Evolutionary conservation across 345 rosid genomes (phyloP).

Genomic region (Eucalyptus fibrosa): DNA sequence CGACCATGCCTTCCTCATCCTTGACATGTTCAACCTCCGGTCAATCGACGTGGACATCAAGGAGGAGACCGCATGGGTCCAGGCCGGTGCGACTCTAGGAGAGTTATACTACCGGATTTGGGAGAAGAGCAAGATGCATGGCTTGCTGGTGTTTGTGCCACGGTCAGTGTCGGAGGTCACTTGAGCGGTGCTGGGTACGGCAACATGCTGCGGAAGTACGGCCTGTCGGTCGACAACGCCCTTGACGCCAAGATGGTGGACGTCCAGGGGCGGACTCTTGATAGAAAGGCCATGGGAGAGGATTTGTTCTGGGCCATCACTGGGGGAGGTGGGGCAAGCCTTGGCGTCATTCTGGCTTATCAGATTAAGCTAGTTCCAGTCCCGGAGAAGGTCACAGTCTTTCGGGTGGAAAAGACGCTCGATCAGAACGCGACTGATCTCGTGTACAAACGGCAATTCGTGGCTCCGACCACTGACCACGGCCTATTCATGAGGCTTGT

Average conservation of each 20-base stretch:
- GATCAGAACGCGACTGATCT: too few species aligned
- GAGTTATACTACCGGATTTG: slow-evolving; percentile 30
- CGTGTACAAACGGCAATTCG: too few species aligned
- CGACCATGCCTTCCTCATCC: slow-evolving; percentile 15
- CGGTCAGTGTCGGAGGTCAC: slow-evolving; percentile 43
- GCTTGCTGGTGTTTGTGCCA: slow-evolving; percentile 28
- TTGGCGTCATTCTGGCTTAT: background rate
- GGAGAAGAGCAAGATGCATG: slow-evolving; percentile 28
- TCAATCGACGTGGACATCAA: slow-evolving; percentile 12
- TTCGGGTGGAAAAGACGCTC: too few species aligned
- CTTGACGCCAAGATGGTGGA: slow-evolving; percentile 20
- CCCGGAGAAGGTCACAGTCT: too few species aligned
- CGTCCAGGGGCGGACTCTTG: too few species aligned
- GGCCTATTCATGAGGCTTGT: background rate
- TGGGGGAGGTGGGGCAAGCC: slow-evolving; percentile 41
- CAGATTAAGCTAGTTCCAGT: too few species aligned
- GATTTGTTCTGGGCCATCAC: slow-evolving; percentile 42
- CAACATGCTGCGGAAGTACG: slow-evolving; percentile 26
- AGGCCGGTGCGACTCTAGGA: slow-evolving; percentile 38
- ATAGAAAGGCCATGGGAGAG: slow-evolving; percentile 21
- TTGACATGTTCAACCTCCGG: slow-evolving; percentile 30
- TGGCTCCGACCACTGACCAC: too few species aligned
- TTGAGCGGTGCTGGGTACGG: slow-evolving; percentile 40
- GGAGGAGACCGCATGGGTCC: slow-evolving; percentile 22
- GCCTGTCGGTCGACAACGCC: slow-evolving; percentile 24